Base-by-base conservation (phyloP, 441 rosid species). In the Corymbia calophylla region DNA sequence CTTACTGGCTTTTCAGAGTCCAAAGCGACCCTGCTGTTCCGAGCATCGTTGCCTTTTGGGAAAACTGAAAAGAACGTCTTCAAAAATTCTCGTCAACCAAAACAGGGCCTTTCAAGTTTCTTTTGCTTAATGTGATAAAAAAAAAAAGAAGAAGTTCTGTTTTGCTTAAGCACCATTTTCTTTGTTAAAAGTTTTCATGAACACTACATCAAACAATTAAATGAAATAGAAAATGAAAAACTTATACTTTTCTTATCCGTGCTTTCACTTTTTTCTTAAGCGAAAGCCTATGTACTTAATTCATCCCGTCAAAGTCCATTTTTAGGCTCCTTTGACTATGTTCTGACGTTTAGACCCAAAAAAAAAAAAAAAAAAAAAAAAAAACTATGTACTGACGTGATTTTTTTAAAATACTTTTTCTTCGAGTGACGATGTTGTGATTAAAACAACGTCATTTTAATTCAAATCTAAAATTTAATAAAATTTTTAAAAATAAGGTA, bases 371-470 rank as follows among this genome's bases (percentile, higher is more conserved):
- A 39, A 1, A 5, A 39, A 39, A 39, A 39, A 39, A 39, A 39
- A 39, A 39, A 39, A 0, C 12, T 56, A 23, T 56, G 62, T 9
- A 56, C 5, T 8, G 29, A 56, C 6, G 12, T 1, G 29, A 56
- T 21, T 56, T 56, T 55, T 55, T 55, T 56, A 9, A 1, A 7
- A 58, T 58, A 23, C 4, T 23, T 23, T 58, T 3, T 55, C 9
- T 6, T 55, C 23, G 1, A 10, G 0, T 56, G 6, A 0, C 0
- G 0, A 23, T 23, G 23, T 9, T 9, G 25, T 23, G 0, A 0
- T 1, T 23, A 4, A 58, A 58, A 58, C 29, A 9, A 2, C 6
- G 11, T 9, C 0, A 1, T 9, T 58, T 58, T 58, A 58, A 0
- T 25, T 13, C 9, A 58, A 25, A 25, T 58, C 5, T 58, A 29